Evolutionary conservation across 495 filamentous ascomycete genomes (phyloP), one percentile per base, ranked within the genome.

Genomic region (Pseudotulostoma volvatum): DNA sequence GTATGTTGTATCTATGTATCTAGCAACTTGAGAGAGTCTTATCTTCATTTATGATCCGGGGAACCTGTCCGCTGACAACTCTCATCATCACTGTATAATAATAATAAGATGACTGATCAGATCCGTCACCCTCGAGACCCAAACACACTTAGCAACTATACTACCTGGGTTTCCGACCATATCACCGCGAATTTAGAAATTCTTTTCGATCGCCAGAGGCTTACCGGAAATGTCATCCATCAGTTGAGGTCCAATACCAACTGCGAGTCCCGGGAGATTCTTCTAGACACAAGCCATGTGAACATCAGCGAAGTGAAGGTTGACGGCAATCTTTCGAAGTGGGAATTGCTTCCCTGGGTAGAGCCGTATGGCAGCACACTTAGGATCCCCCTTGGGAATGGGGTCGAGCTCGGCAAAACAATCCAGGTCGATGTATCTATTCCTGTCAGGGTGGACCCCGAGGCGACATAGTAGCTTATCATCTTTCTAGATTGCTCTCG

Each of bases 61-160:
- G n/a, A n/a, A n/a, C n/a, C n/a, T n/a, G n/a, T n/a, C n/a, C n/a
- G n/a, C n/a, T n/a, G n/a, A n/a, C n/a, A n/a, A n/a, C n/a, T n/a
- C n/a, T n/a, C n/a, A n/a, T n/a, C n/a, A n/a, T n/a, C n/a, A n/a
- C n/a, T n/a, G n/a, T n/a, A n/a, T n/a, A n/a, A n/a, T n/a, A n/a
- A n/a, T n/a, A n/a, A n/a, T n/a, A n/a, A n/a, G n/a, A 28, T 28
- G 5, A 28, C 23, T 28, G 23, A 28, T 5, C 23, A 28, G 23
- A 37, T 37, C 17, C 40, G 18, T 7, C 40, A 35, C 34, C 33
- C 40, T 28, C 72, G 80, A 48, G 88, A 97, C 57, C 87, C 87
- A 9, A 93, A 87, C 53, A 93, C 88, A 18, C 64, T 90, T 13
- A 81, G 82, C 51, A 97, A 97, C 60, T 92, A 94, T 60, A 73